Conservation (phyloP, 169 alveolate species). For the Plasmodium cynomolgi region DNA sequence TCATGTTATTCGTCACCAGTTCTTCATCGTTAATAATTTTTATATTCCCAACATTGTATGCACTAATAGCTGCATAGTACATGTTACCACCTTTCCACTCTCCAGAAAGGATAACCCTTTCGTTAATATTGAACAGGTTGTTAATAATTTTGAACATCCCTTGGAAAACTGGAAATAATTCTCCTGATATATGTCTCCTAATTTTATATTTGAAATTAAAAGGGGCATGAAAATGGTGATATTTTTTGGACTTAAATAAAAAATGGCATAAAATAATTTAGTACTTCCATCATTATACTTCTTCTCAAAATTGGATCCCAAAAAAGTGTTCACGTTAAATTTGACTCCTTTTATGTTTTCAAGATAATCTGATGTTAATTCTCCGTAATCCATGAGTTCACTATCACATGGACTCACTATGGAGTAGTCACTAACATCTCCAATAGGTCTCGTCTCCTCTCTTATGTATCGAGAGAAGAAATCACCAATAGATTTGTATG, state of each 20-base stretch:
- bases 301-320: conserved; percentile 39
- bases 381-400: conserved; percentile 56
- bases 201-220: conserved; percentile 51
- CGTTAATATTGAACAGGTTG: conserved; percentile 51
- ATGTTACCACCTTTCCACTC: conserved; percentile 69
- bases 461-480: conserved; percentile 61
- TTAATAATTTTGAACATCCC: conserved; percentile 58
- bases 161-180: conserved; percentile 40
- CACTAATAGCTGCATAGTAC: conserved; percentile 58
- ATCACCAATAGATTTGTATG: conserved; percentile 43
- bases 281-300: conserved; percentile 57
- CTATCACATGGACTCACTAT: conserved; percentile 66
- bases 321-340: conserved; percentile 35
- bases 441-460: conserved; percentile 70
- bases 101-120: conserved; percentile 54
- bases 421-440: conserved; percentile 45
- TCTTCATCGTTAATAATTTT: conserved; percentile 41
- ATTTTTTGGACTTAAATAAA: conserved; percentile 55
- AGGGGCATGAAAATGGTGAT: conserved; percentile 76
- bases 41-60: conserved; percentile 64
- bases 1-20: conserved; percentile 31
- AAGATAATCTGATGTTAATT: conserved; percentile 18
- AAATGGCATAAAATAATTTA: conserved; percentile 57
- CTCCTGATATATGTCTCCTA: conserved; percentile 73
- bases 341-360: conserved; percentile 42